A percentile compares a stretch with the other conserved stretches of the same genome.
phyloP scores from a whole-genome alignment of 306 rosid species.

The Medicago arabica region DNA sequence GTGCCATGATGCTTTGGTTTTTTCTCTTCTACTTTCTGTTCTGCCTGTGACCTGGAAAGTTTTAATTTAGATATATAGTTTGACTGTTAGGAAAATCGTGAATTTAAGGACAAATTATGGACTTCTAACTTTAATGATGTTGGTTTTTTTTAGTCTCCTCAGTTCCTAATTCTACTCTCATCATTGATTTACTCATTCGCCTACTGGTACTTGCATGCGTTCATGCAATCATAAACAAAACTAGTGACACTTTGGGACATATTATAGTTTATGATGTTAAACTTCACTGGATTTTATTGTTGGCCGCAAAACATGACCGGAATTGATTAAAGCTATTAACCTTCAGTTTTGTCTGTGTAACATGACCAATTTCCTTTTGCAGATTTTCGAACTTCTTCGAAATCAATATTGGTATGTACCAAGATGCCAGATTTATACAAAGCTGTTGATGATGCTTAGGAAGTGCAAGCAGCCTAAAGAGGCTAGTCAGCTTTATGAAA shows the following conservation, averaged over 20 bases:
- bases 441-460: constrained; percentile 83
- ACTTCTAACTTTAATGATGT: not conserved
- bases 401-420: constrained; percentile 87
- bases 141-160: constrained; percentile 7
- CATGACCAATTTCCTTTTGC: constrained; percentile 23
- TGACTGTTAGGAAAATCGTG: constrained; percentile 6
- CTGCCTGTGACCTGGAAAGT: not conserved
- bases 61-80: not conserved
- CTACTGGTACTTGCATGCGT: not conserved
- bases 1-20: constrained; percentile 13
- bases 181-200: constrained; percentile 2
- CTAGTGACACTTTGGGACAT: constrained; percentile 3
- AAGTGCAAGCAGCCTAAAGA: constrained; percentile 79
- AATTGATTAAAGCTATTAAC: not conserved
- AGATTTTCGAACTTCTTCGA: constrained; percentile 86
- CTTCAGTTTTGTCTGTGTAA: constrained; percentile 31
- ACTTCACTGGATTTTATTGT: constrained; percentile 10
- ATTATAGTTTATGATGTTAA: constrained; percentile 2
- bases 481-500: constrained; percentile 70
- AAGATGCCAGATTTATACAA: constrained; percentile 82
- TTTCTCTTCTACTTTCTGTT: not conserved
- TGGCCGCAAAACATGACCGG: not conserved
- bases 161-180: constrained; percentile 8
- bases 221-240: not conserved
- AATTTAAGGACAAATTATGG: not conserved